These are phyloP conservation scores for Piper betle DNA, from an alignment of 164 flowering plant genomes.

Conservation along the genomic window DNA sequence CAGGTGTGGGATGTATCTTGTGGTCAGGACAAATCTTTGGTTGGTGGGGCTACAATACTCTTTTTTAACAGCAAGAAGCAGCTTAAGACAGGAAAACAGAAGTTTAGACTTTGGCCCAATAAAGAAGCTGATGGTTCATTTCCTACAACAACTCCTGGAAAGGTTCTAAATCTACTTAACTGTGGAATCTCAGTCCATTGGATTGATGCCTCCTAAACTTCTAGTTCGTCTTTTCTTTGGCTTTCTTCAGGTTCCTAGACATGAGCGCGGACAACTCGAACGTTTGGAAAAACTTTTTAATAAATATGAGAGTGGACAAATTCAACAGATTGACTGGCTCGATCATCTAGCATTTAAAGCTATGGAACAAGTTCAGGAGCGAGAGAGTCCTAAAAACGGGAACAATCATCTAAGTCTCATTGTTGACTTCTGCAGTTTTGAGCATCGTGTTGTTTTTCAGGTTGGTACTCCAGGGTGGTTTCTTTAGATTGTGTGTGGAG, in stretches of 20 bases:
- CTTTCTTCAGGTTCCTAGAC: constrained; percentile 63
- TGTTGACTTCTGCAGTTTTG: constrained; percentile 87
- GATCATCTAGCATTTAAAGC: constrained; percentile 83
- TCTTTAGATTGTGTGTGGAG: not conserved
- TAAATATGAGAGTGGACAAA: constrained; percentile 93
- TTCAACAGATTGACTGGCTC: constrained; percentile 89
- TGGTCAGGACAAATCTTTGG: constrained; percentile 59
- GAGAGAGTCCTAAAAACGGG: constrained; percentile 56
- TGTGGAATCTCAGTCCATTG: not conserved
- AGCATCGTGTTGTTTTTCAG: constrained; percentile 97
- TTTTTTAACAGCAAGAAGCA: constrained; percentile 85
- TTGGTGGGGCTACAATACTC: constrained; percentile 93
- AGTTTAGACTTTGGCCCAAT: constrained; percentile 85
- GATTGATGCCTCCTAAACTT: not conserved
- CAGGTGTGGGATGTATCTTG: constrained; percentile 96
- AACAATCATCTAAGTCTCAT: constrained; percentile 56
- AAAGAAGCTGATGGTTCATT: constrained; percentile 93
- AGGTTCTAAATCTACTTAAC: constrained; percentile 31
- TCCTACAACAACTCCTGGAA: constrained; percentile 84
- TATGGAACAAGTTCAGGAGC: constrained; percentile 74
- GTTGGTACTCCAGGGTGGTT: constrained; percentile 17
- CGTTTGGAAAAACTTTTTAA: constrained; percentile 83
- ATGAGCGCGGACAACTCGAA: constrained; percentile 90
- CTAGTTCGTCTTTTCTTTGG: not conserved
- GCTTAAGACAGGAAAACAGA: constrained; percentile 91